A percentile compares a stretch with the other conserved stretches of the same genome.
Conservation (phyloP, 2,329 filamentous ascomycete species). For the Fusarium caatingaense region DNA sequence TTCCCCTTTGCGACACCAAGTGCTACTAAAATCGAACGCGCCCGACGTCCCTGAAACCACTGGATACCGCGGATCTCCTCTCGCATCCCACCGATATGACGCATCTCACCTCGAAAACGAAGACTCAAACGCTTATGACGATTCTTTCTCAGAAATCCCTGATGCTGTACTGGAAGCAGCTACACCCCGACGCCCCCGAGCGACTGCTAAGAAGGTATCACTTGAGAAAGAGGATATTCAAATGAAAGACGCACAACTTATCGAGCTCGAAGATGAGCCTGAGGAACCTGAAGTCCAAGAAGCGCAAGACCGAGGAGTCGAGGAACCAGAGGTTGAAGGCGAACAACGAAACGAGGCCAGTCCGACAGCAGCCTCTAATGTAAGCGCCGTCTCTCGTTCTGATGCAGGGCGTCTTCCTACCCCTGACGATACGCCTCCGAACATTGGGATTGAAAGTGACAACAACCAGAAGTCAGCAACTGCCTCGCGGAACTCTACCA, state of each 20-base stretch:
- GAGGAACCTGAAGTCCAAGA: neutral
- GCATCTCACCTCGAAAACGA: conserved; percentile 41
- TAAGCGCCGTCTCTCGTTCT: conserved; percentile 51
- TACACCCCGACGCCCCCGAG: conserved; percentile 53
- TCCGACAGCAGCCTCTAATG: conserved; percentile 44
- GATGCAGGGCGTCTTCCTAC: conserved; percentile 62
- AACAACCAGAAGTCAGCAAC: conserved; percentile 37
- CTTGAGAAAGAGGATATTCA: conserved; percentile 25
- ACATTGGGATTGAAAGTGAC: conserved; percentile 43
- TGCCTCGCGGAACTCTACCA: conserved; percentile 21
- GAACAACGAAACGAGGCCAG: conserved; percentile 23
- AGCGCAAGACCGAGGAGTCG: neutral
- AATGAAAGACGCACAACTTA: conserved; percentile 23
- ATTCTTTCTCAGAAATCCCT: conserved; percentile 69
- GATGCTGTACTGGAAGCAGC: conserved; percentile 62
- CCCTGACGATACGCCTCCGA: conserved; percentile 63
- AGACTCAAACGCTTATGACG: conserved; percentile 58
- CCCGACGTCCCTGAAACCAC: conserved; percentile 35
- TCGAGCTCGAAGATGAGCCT: conserved; percentile 14
- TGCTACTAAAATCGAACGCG: conserved; percentile 47
- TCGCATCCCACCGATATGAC: conserved; percentile 13
- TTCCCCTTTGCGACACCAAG: conserved; percentile 50
- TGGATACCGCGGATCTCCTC: conserved; percentile 13
- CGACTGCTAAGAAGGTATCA: neutral
- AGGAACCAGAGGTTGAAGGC: conserved; percentile 21